A percentile compares a stretch with the other conserved stretches of the same genome.
Conservation (phyloP, 495 filamentous ascomycete genomes). For the Xanthoparmelia taractica region DNA sequence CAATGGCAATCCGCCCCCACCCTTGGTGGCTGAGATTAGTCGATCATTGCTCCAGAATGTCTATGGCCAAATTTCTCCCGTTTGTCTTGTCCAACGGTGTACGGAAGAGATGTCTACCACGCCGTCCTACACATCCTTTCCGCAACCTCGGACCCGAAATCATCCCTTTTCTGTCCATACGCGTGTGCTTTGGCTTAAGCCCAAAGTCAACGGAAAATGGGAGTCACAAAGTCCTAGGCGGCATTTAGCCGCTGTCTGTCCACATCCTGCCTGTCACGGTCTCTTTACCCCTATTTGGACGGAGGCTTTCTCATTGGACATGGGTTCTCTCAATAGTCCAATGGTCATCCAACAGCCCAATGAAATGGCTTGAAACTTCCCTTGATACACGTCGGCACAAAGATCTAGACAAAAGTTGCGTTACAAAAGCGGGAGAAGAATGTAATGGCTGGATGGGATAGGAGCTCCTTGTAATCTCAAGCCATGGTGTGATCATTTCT, state of each 20-base stretch:
- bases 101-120: not conserved
- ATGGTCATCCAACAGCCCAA: not conserved
- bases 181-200: not conserved
- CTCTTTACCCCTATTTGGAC: not conserved
- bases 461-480: constrained; percentile 18
- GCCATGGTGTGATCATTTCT: constrained; percentile 5
- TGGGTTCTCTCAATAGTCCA: not conserved
- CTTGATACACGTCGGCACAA: constrained; percentile 19
- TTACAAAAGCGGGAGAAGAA: not conserved
- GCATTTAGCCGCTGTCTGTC: constrained; percentile 1
- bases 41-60: not conserved
- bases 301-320: constrained; percentile 16
- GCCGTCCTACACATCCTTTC: not conserved
- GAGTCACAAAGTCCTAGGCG: not conserved
- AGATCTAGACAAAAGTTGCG: constrained; percentile 8
- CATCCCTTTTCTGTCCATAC: not conserved
- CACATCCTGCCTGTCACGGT: constrained; percentile 15
- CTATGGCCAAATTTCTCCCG: not conserved
- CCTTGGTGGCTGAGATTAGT: not conserved
- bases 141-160: not conserved
- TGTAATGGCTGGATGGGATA: not conserved
- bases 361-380: constrained; percentile 11
- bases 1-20: not conserved
- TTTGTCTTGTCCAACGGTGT: not conserved
- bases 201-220: not conserved